Percentiles rank a stretch among this genome's conserved stretches.
phyloP scores from a whole-genome alignment of 2,329 filamentous ascomycete genomes.

The Massarina eburnea region DNA sequence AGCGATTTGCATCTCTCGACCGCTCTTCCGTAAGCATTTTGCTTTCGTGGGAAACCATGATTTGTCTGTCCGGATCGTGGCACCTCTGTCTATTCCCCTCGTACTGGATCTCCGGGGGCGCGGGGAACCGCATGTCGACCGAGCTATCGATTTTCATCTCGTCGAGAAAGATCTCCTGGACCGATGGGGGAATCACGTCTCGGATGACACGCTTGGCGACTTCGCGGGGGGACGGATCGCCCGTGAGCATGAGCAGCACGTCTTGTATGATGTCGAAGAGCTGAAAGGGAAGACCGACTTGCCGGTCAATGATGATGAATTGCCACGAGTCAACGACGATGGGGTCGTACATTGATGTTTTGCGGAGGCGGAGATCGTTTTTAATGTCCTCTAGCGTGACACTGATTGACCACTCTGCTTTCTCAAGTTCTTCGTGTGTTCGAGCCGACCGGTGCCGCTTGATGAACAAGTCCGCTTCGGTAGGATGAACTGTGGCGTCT shows the following conservation, averaged over 20 bases:
- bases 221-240: conserved; percentile 22
- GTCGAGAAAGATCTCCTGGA: conserved; percentile 25
- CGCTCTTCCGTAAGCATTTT: conserved; percentile 4
- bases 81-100: conserved; percentile 27
- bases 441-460: conserved; percentile 18
- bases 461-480: conserved; percentile 27
- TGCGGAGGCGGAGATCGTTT: conserved; percentile 23
- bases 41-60: conserved; percentile 11
- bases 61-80: conserved; percentile 17
- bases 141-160: conserved; percentile 21
- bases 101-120: conserved; percentile 25
- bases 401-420: conserved; percentile 15
- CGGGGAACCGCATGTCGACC: conserved; percentile 14
- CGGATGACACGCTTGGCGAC: conserved; percentile 26
- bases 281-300: conserved; percentile 23
- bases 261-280: conserved; percentile 34
- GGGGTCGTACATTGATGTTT: conserved; percentile 31
- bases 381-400: conserved; percentile 32
- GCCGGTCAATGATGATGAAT: conserved; percentile 35
- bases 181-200: conserved; percentile 24
- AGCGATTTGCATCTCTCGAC: conserved; percentile 23
- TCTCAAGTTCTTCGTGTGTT: conserved; percentile 14
- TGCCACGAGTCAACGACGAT: conserved; percentile 36
- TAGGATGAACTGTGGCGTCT: conserved; percentile 27
- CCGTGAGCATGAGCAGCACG: conserved; percentile 22